Conservation (phyloP, 148 eudicot genomes). For the Gaultheria prostrata region DNA sequence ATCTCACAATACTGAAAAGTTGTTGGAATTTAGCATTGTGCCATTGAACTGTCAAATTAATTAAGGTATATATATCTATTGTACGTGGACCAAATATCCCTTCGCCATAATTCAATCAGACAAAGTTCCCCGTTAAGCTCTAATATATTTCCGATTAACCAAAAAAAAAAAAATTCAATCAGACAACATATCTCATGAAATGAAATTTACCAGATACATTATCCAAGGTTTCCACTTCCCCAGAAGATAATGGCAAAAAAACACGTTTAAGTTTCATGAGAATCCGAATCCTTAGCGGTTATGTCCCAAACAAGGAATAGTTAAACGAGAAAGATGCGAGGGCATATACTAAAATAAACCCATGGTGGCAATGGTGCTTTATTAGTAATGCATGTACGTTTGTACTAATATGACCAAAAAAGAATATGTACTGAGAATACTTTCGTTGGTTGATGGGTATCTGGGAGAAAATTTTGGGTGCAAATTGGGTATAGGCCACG, state of each 20-base stretch:
- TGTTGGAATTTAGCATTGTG: background rate
- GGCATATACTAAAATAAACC: slow-evolving; percentile 15
- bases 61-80: background rate
- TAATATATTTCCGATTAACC: too few species aligned
- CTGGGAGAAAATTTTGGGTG: too few species aligned
- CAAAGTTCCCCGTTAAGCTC: too few species aligned
- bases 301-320: background rate
- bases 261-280: background rate
- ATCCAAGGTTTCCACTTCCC: too few species aligned
- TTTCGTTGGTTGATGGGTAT: too few species aligned
- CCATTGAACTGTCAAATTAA: background rate
- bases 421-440: too few species aligned
- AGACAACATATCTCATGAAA: background rate
- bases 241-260: background rate
- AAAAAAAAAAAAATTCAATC: too few species aligned
- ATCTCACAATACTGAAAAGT: background rate
- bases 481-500: too few species aligned
- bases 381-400: background rate
- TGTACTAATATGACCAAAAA: background rate
- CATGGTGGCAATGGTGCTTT: background rate
- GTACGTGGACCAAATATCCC: background rate
- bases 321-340: slow-evolving; percentile 7
- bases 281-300: background rate
- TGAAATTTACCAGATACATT: background rate
- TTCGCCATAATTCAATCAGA: background rate